A percentile compares a stretch with the other conserved stretches of the same genome.
These are phyloP conservation scores for Bruguiera sexangula DNA, from an alignment of 345 rosid species.

Conservation along the genomic window DNA sequence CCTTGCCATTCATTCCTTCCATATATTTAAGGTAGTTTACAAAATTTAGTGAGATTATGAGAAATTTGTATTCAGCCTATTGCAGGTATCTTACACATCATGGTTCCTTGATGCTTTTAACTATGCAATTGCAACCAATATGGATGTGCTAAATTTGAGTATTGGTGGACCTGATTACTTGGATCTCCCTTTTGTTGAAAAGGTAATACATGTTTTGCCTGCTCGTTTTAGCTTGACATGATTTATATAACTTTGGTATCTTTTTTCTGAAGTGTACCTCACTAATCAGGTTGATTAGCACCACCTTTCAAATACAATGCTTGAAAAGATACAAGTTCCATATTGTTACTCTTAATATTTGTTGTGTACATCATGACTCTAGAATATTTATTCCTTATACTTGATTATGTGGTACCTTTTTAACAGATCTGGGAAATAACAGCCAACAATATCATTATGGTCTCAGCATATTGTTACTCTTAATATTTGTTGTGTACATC, in stretches of 20 bases:
- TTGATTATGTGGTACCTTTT: conserved; percentile 15
- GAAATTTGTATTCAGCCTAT: conserved; percentile 76
- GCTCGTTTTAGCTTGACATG: conserved; percentile 7
- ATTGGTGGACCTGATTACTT: conserved; percentile 98
- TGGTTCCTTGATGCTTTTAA: conserved; percentile 99
- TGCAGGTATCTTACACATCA: conserved; percentile 99
- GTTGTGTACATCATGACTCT: not conserved
- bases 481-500: not conserved
- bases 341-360: not conserved
- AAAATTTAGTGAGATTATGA: conserved; percentile 55
- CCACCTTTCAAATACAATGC: not conserved
- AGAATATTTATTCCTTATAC: conserved; percentile 10
- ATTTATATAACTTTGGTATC: not conserved
- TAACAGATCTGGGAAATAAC: conserved; percentile 98
- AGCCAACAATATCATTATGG: conserved; percentile 95
- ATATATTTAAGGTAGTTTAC: conserved; percentile 13
- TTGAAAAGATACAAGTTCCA: not conserved
- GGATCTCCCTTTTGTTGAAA: conserved; percentile 97
- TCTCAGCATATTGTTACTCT: conserved; percentile 49
- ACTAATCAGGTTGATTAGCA: not conserved
- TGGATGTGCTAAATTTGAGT: conserved; percentile 97
- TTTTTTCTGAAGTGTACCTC: not conserved
- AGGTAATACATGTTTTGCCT: conserved; percentile 44
- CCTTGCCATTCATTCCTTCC: not conserved
- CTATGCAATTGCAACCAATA: conserved; percentile 85